Conservation (phyloP, 768 basidiomycete species). For the Trametes punicea region DNA sequence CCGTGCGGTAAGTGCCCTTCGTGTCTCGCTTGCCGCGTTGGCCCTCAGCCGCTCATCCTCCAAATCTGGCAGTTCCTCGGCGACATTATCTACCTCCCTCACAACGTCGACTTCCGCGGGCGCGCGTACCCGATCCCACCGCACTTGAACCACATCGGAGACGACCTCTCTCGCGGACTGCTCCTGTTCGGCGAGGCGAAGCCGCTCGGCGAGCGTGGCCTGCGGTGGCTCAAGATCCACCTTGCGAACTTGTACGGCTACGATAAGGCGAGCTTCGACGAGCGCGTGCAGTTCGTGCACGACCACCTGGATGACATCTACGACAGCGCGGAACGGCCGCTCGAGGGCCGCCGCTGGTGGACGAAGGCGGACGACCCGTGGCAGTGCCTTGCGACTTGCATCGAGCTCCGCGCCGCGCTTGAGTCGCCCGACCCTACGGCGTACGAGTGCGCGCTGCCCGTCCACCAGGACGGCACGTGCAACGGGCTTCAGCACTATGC, state of each 20-base stretch:
- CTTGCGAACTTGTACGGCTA: constrained; percentile 89
- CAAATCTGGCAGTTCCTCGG: constrained; percentile 61
- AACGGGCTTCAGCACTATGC: constrained; percentile 99
- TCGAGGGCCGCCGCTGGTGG: constrained; percentile 89
- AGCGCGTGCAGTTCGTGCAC: constrained; percentile 78
- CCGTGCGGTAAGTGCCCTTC: constrained; percentile 60
- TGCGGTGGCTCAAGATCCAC: constrained; percentile 96
- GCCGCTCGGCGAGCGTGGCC: constrained; percentile 77
- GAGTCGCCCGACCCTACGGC: constrained; percentile 58
- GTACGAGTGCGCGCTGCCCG: constrained; percentile 70
- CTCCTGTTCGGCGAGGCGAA: constrained; percentile 78
- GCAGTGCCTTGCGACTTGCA: constrained; percentile 93
- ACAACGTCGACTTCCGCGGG: constrained; percentile 97
- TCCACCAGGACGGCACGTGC: constrained; percentile 98
- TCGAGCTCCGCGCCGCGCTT: constrained; percentile 81
- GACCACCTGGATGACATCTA: constrained; percentile 72
- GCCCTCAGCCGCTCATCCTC: constrained; percentile 1
- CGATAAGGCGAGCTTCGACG: constrained; percentile 93
- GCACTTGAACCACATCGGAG: constrained; percentile 92
- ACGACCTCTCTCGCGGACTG: constrained; percentile 87
- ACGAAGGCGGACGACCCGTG: constrained; percentile 89
- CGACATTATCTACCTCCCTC: constrained; percentile 88
- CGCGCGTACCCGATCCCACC: constrained; percentile 96
- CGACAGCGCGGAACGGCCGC: constrained; percentile 78
- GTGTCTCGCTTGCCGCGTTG: not conserved